Percentiles rank a stretch among this genome's conserved stretches.
These are phyloP conservation scores for Rickenella mellea DNA, from an alignment of 768 basidiomycete genomes.

Conservation along the genomic window DNA sequence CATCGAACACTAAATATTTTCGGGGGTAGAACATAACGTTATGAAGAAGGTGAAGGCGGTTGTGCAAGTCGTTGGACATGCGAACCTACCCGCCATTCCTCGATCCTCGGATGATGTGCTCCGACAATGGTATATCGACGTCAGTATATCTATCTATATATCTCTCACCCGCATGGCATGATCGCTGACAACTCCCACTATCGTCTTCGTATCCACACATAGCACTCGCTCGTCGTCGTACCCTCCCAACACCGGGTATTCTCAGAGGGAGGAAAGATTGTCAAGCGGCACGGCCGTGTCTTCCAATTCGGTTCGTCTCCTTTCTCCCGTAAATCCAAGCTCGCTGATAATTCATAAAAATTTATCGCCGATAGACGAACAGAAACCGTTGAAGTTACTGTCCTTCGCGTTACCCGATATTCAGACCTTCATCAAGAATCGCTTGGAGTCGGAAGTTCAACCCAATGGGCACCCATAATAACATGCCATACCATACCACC, in stretches of 20 bases:
- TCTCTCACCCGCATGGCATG: conserved; percentile 3
- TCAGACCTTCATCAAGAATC: conserved; percentile 40
- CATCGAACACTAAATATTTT: conserved; percentile 1
- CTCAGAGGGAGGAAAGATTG: conserved; percentile 25
- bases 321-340: too few relatives aligned
- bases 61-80: conserved; percentile 69
- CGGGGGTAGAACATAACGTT: conserved; percentile 34
- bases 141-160: conserved; percentile 17
- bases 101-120: conserved; percentile 47
- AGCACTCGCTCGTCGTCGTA: conserved; percentile 69
- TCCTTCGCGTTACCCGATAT: conserved; percentile 57
- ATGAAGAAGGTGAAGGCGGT: conserved; percentile 60
- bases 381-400: conserved; percentile 69
- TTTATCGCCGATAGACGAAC: conserved; percentile 38
- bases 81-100: conserved; percentile 44
- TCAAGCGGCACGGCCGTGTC: conserved; percentile 58
- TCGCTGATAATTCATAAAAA: not conserved
- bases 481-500: not conserved
- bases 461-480: conserved; percentile 7
- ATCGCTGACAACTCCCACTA: too few relatives aligned
- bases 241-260: conserved; percentile 52
- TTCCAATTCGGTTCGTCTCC: conserved; percentile 46
- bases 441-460: not conserved
- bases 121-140: conserved; percentile 66
- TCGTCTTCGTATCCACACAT: too few relatives aligned